Base-by-base conservation (phyloP, 129 eudicot genomes). In the Artemisia argyi region DNA sequence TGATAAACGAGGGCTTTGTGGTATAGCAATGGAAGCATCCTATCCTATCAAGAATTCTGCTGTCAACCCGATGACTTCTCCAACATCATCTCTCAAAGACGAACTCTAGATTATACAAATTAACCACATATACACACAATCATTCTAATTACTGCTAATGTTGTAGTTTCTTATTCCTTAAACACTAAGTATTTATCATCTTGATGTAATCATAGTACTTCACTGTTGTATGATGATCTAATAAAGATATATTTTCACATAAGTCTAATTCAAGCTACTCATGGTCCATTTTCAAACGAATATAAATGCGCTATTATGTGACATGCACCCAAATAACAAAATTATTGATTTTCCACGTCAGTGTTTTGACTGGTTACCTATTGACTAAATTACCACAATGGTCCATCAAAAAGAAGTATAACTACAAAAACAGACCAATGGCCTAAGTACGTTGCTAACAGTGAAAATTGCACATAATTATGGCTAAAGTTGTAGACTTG, bases 1-100 rank as follows among this genome's bases (percentile, higher is more conserved):
- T 10, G 88, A 76, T 65, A 69, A 84, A 47, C 67, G 46, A 55
- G 88, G 88, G 5, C 61, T 76, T 4, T 84, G 88, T 65, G 88
- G 88, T 10, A 84, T 84, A 72, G 88, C 88, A 72, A 84, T 77
- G 88, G 71, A 72, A 18, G 85, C 88, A 3, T 84, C 85, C 13
- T 84, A 84, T 59, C 88, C 88, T 22, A 51, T 77, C 80, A 84
- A 84, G 78, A 80, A 72, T 47, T 66, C 84, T 20, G 30, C 80
- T 7, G 42, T 4, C 35, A 80, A 84, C 74, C 88, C 85, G 55
- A 70, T 47, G 52, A 35, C 42, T 7, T 19, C 61, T 44, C 68
- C 67, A 18, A 61, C 79, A 73, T 66, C 79, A 54, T 46, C 74
- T 49, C 73, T 32, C 42, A 84, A 39, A 80, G 88, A 84, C 49